Base-by-base conservation (phyloP, 1,284 basidiomycete genomes). In the Stereum hirsutum region DNA sequence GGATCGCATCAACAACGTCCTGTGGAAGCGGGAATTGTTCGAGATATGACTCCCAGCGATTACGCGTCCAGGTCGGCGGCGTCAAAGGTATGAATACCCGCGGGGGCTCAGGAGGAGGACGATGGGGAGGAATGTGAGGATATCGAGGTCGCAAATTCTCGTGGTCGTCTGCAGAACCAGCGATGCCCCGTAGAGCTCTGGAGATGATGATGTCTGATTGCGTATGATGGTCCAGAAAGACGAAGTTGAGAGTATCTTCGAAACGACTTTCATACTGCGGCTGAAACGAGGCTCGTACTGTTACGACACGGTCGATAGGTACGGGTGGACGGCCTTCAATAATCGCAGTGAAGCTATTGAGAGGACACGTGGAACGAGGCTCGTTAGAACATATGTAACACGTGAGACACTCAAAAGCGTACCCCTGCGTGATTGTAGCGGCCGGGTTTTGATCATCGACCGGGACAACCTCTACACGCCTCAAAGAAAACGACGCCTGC, bases 221-320 rank as follows among this genome's bases (percentile, higher is more conserved):
- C 15, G 28, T 12, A 15, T 11, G 15, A 15, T 12, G 15, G 31
- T 64, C 51, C 32, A 54, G 48, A 46, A 70, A 69, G 1, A 58
- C 44, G 5, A 69, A 52, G 17, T 68, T 63, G n/a, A 71, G 54
- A 0, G 54, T 57, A 23, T 65, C 63, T 36, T 64, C 57, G 45
- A 60, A 67, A 19, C 54, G 47, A 2, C 69, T 68, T 23, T 54
- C 56, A 30, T 58, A 51, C n/a, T n/a, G n/a, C n/a, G n/a, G n/a
- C n/a, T n/a, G n/a, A n/a, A n/a, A n/a, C n/a, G n/a, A n/a, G n/a
- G n/a, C n/a, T n/a, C n/a, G n/a, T n/a, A n/a, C n/a, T n/a, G n/a
- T n/a, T n/a, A n/a, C n/a, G n/a, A n/a, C n/a, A n/a, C n/a, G n/a
- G n/a, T n/a, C n/a, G n/a, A n/a, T n/a, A n/a, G n/a, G n/a, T n/a